phyloP scores from a whole-genome alignment of 441 rosid species.

The Eutrema salsugineum region DNA sequence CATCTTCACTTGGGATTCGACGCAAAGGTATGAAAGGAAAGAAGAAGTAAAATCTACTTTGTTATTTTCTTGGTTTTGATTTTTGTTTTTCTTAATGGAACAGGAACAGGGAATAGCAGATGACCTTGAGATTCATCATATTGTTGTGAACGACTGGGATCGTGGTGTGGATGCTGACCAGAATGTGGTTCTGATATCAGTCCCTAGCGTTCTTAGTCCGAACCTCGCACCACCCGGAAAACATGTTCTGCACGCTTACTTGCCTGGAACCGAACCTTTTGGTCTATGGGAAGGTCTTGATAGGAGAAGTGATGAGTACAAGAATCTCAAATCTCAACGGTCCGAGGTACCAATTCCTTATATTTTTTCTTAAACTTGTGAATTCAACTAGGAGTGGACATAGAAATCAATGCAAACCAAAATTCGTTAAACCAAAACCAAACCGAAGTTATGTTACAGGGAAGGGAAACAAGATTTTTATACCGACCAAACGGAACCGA shows the following conservation, averaged over 20 bases:
- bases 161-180: slow-evolving; percentile 92
- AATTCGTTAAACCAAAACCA: too few species aligned
- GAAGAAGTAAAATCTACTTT: neutral
- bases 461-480: too few species aligned
- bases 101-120: slow-evolving; percentile 47
- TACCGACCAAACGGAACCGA: too few species aligned
- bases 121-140: slow-evolving; percentile 88
- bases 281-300: slow-evolving; percentile 86
- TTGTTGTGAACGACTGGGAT: slow-evolving; percentile 84
- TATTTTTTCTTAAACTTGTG: neutral
- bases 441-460: too few species aligned
- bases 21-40: slow-evolving; percentile 47
- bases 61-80: neutral
- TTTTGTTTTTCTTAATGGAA: neutral
- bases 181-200: slow-evolving; percentile 87
- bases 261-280: slow-evolving; percentile 89
- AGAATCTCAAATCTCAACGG: slow-evolving; percentile 68
- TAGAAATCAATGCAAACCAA: too few species aligned
- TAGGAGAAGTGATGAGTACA: slow-evolving; percentile 64
- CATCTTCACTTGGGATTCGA: slow-evolving; percentile 95
- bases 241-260: slow-evolving; percentile 77
- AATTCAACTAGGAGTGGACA: neutral
- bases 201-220: slow-evolving; percentile 79
- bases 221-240: slow-evolving; percentile 83
- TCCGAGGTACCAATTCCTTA: slow-evolving; percentile 53